These are phyloP conservation scores for Aspergillus panamensis DNA, from an alignment of 495 filamentous ascomycete genomes.

Conservation along the genomic window DNA sequence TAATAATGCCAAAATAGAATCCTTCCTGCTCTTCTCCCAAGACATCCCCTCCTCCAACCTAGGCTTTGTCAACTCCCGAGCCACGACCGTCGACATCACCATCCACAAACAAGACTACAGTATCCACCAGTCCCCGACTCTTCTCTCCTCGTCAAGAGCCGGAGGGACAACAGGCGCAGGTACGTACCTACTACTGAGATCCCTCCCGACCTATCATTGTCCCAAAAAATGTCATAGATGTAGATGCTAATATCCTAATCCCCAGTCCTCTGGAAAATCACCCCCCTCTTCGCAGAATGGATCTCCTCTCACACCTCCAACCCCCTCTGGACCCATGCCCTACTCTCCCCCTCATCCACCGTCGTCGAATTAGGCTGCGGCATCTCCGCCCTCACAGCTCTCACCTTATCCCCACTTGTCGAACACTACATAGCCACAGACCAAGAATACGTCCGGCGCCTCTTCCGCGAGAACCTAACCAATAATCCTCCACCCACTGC, in stretches of 20 bases:
- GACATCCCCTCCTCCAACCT: slow-evolving; percentile 71
- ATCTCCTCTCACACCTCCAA: slow-evolving; percentile 56
- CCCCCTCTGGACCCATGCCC: slow-evolving; percentile 55
- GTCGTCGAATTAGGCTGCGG: slow-evolving; percentile 87
- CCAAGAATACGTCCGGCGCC: slow-evolving; percentile 75
- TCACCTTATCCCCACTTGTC: slow-evolving; percentile 60
- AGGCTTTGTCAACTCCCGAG: slow-evolving; percentile 75
- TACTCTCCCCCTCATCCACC: slow-evolving; percentile 53
- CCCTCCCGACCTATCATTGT: slow-evolving; percentile 1
- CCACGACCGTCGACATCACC: slow-evolving; percentile 60
- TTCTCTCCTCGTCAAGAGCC: slow-evolving; percentile 71
- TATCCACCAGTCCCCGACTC: slow-evolving; percentile 79
- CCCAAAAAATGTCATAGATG: not conserved
- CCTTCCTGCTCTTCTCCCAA: slow-evolving; percentile 79
- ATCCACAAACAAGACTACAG: slow-evolving; percentile 67
- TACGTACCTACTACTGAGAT: slow-evolving; percentile 33
- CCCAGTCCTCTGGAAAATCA: slow-evolving; percentile 86
- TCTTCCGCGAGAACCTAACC: slow-evolving; percentile 70
- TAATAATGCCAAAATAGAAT: slow-evolving; percentile 53
- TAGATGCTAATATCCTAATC: not conserved
- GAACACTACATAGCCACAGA: slow-evolving; percentile 76
- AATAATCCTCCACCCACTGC: slow-evolving; percentile 48
- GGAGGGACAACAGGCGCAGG: slow-evolving; percentile 91
- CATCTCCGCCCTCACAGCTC: slow-evolving; percentile 70
- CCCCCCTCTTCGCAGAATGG: slow-evolving; percentile 82